These are phyloP conservation scores for Trichoderma lentiforme DNA, from an alignment of 2,329 filamentous ascomycete species.

Conservation along the genomic window DNA sequence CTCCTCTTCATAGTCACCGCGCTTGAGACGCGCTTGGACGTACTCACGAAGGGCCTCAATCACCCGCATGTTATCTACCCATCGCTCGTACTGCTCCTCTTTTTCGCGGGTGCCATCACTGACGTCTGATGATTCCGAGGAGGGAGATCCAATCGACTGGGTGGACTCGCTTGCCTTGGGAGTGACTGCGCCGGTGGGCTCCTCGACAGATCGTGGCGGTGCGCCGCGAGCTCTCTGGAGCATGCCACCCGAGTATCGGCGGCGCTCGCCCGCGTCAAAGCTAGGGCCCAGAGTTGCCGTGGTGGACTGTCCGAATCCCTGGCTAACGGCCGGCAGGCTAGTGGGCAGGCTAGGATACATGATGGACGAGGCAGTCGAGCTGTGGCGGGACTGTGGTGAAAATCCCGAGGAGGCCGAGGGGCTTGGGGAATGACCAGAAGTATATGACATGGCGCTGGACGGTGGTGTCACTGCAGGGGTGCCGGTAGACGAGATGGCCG, in stretches of 20 bases:
- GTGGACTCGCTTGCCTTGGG: slow-evolving; percentile 44
- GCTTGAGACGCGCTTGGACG: slow-evolving; percentile 55
- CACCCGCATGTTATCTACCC: slow-evolving; percentile 63
- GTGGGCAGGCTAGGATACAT: slow-evolving; percentile 69
- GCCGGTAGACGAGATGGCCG: slow-evolving; percentile 58
- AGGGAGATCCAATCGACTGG: slow-evolving; percentile 50
- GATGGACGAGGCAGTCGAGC: slow-evolving; percentile 56
- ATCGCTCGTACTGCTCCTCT: slow-evolving; percentile 61
- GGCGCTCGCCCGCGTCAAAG: slow-evolving; percentile 61
- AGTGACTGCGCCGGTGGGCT: slow-evolving; percentile 40
- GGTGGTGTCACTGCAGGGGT: slow-evolving; percentile 76
- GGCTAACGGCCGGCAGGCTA: slow-evolving; percentile 58
- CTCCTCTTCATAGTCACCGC: slow-evolving; percentile 49
- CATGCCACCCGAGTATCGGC: slow-evolving; percentile 64
- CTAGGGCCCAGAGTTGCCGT: slow-evolving; percentile 68
- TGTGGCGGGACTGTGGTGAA: slow-evolving; percentile 63
- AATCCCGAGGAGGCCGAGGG: slow-evolving; percentile 64
- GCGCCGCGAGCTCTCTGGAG: slow-evolving; percentile 56
- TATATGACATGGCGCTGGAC: slow-evolving; percentile 72
- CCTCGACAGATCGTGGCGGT: slow-evolving; percentile 24
- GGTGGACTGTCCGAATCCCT: slow-evolving; percentile 66
- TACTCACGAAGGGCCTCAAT: slow-evolving; percentile 61
- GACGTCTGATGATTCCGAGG: slow-evolving; percentile 53
- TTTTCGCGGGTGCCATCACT: slow-evolving; percentile 52
- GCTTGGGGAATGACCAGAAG: slow-evolving; percentile 70